Evolutionary conservation across 78 protist species (phyloP).

Genomic region (Chrysochromulina tobinii): DNA sequence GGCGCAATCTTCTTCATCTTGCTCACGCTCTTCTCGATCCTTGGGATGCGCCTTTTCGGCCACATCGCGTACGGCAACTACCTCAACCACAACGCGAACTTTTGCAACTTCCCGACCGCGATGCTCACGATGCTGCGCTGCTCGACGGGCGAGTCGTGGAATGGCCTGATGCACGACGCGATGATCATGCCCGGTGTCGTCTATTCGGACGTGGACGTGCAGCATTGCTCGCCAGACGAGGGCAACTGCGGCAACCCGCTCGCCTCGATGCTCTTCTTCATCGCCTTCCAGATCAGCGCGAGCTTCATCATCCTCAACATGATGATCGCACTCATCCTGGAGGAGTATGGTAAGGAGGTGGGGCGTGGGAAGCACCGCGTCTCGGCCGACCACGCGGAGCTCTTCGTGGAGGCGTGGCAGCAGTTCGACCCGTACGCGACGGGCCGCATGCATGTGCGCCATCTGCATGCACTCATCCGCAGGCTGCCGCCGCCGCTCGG

Average conservation of each 20-base stretch:
- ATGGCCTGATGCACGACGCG: neutral
- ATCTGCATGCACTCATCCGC: neutral
- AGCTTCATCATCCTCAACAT: neutral
- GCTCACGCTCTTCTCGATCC: neutral
- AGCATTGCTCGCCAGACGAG: neutral
- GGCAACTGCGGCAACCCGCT: neutral
- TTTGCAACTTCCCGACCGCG: neutral
- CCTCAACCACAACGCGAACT: neutral
- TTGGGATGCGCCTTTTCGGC: conserved; percentile 35
- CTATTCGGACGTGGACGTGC: neutral
- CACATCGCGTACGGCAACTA: neutral
- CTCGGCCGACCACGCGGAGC: neutral
- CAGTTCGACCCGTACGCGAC: neutral
- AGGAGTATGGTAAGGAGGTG: neutral
- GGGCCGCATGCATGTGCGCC: neutral
- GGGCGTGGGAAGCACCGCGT: neutral
- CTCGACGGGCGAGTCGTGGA: neutral
- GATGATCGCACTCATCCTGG: neutral
- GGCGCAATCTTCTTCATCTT: conserved; percentile 30
- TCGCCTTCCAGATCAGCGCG: neutral
- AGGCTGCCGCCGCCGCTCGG: neutral
- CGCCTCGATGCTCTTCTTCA: neutral
- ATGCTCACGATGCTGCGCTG: neutral
- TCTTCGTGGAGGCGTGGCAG: neutral
- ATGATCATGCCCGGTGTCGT: no score